Evolutionary conservation across 2,329 filamentous ascomycete genomes (phyloP).

Genomic region (Harringtonia aguacate): DNA sequence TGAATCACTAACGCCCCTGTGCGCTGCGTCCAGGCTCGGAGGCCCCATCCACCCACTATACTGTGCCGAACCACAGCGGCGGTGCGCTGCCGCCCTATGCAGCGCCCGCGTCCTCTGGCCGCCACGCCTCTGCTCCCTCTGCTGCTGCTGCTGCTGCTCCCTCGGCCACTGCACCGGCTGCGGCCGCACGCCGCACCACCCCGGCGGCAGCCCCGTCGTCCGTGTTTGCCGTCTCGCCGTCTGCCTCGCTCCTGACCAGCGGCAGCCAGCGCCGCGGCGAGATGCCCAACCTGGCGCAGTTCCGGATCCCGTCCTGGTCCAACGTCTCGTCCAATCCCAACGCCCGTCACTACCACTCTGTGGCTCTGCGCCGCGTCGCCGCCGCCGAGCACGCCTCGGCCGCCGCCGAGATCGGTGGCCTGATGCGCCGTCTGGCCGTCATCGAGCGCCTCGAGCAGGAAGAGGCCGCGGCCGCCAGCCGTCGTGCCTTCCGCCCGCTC

Average conservation of each 20-base stretch:
- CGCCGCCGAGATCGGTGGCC: constrained; percentile 17
- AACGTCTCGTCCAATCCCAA: constrained; percentile 41
- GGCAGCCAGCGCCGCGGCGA: constrained; percentile 16
- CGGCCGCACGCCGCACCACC: constrained; percentile 1
- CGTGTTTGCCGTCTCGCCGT: constrained; percentile 5
- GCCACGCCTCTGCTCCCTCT: neutral
- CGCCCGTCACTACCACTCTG: constrained; percentile 50
- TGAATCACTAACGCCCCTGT: neutral
- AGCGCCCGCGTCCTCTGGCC: constrained; percentile 24
- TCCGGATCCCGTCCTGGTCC: constrained; percentile 50
- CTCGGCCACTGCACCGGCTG: neutral
- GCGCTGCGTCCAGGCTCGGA: constrained; percentile 40
- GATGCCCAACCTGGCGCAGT: constrained; percentile 36
- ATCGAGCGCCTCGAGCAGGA: constrained; percentile 27
- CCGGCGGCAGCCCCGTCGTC: constrained; percentile 6
- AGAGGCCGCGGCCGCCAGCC: constrained; percentile 14
- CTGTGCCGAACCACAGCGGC: constrained; percentile 26
- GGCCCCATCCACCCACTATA: constrained; percentile 53
- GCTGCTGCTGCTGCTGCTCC: constrained; percentile 4
- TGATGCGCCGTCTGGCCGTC: constrained; percentile 19
- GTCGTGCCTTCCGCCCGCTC: constrained; percentile 32
- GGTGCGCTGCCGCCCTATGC: constrained; percentile 41
- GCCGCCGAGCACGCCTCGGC: constrained; percentile 27
- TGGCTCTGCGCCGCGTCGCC: constrained; percentile 50
- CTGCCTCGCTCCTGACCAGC: constrained; percentile 12